Conservation (phyloP, 2,329 filamentous ascomycete species). For the Colletotrichum navitas region DNA sequence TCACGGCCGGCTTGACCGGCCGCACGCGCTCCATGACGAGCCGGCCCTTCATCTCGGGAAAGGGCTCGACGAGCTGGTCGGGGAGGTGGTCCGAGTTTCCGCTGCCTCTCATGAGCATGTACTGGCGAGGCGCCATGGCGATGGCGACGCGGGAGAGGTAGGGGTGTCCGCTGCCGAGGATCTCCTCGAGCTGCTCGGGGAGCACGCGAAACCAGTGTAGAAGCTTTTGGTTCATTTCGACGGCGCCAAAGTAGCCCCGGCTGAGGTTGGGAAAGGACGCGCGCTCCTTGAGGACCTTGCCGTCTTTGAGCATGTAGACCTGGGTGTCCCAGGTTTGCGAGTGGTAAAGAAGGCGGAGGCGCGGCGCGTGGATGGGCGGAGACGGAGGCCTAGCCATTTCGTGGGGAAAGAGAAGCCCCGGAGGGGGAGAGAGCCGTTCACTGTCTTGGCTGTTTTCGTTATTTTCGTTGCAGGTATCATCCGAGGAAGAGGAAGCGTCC, state of each 20-base stretch:
- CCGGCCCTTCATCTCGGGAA: constrained; percentile 16
- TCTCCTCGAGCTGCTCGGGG: constrained; percentile 5
- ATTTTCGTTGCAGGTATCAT: background rate
- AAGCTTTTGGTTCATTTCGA: background rate
- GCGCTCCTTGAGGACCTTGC: constrained; percentile 23
- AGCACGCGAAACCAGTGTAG: constrained; percentile 14
- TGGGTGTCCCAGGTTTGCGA: constrained; percentile 4
- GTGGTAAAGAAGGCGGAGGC: constrained; percentile 5
- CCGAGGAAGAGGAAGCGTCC: constrained; percentile 18
- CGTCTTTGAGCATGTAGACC: constrained; percentile 15
- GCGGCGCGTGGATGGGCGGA: constrained; percentile 8
- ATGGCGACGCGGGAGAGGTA: constrained; percentile 10
- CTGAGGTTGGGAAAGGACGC: constrained; percentile 2
- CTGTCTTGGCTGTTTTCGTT: background rate
- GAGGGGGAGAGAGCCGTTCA: background rate
- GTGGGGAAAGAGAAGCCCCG: constrained; percentile 6
- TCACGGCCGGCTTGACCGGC: constrained; percentile 1
- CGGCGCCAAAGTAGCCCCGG: constrained; percentile 4
- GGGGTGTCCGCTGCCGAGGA: constrained; percentile 5
- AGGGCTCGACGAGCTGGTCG: background rate
- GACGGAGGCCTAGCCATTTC: background rate
- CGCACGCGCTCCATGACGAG: constrained; percentile 24
- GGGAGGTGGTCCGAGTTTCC: background rate
- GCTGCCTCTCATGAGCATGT: background rate
- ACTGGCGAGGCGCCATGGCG: constrained; percentile 8